Percentiles rank a stretch among this genome's conserved stretches.
Conservation (phyloP, 345 rosid species). For the Citrus glauca region DNA sequence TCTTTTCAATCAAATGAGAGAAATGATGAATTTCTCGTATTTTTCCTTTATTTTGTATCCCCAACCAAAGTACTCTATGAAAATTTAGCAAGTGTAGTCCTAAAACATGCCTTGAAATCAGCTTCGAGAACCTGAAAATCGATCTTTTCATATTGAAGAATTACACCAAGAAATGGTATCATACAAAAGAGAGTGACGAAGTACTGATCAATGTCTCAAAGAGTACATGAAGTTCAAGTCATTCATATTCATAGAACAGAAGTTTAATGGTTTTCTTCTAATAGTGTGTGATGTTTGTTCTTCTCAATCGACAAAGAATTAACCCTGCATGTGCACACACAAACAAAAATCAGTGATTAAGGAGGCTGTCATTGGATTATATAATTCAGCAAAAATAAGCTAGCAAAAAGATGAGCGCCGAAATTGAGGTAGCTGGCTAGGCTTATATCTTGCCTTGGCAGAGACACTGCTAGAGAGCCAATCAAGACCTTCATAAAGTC, state of each 20-base stretch:
- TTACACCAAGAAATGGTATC: not conserved
- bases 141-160: not conserved
- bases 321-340: constrained; percentile 3
- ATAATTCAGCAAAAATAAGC: not conserved
- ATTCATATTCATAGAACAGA: not conserved
- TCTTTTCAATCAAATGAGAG: not conserved
- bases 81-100: not conserved
- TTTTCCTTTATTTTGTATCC: not conserved
- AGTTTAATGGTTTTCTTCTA: not conserved
- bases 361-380: not conserved
- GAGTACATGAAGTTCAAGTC: not conserved
- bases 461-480: constrained; percentile 63
- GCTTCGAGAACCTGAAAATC: not conserved
- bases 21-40: not conserved
- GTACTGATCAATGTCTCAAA: not conserved
- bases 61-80: not conserved
- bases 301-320: not conserved
- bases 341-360: not conserved
- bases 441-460: constrained; percentile 40
- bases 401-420: not conserved
- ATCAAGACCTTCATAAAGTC: constrained; percentile 71
- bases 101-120: not conserved
- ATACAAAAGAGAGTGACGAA: not conserved
- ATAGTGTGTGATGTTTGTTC: not conserved
- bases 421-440: not conserved